Base-by-base conservation (phyloP, 2,329 filamentous ascomycete species). In the Clonostachys chloroleuca region DNA sequence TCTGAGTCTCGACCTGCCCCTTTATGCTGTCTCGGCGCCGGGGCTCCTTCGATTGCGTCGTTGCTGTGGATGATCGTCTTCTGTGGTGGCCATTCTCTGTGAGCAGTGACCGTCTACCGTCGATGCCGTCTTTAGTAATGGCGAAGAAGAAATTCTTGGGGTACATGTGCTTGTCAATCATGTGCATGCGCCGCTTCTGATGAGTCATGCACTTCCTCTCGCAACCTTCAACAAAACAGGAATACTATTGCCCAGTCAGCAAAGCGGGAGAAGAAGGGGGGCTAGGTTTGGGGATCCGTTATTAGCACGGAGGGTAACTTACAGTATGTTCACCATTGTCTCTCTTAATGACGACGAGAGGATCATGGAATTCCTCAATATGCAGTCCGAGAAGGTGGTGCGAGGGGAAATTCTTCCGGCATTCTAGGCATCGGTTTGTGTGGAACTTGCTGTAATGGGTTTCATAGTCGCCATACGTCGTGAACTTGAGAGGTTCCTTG, bases 111-210 rank as follows among this genome's bases (percentile, higher is more conserved):
- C 76, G 83, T 45, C 89, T 81, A 43, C 86, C 86, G 59, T 96
- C 92, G 51, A 96, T 88, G n/a, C 94, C 94, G 51, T 89, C 83
- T 54, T 91, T 89, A 4, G 95, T 86, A 45, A 97, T 81, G 44
- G 83, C 82, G 58, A 95, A 96, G 66, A 95, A 92, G 68, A 91
- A 96, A 58, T 89, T 87, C 61, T 81, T 83, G 12, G 92, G 92
- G 61, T 94, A 99, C 69, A 86, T 79, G 66, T 99, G 94, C 69
- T 96, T 96, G 72, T 96, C 92, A 55, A 96, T 89, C 54, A 96
- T 75, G 72, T 99, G 92, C 63, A 89, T 81, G 34, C 89, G 80
- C 41, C 94, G 81, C 67, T 96, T 97, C 59, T 89, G 84, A 33
- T 87, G 84, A 5, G 88, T 91, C 47, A 81, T 83, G 68, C 92